phyloP scores from a whole-genome alignment of 495 filamentous ascomycete genomes.

The Penicillium tannophilum region DNA sequence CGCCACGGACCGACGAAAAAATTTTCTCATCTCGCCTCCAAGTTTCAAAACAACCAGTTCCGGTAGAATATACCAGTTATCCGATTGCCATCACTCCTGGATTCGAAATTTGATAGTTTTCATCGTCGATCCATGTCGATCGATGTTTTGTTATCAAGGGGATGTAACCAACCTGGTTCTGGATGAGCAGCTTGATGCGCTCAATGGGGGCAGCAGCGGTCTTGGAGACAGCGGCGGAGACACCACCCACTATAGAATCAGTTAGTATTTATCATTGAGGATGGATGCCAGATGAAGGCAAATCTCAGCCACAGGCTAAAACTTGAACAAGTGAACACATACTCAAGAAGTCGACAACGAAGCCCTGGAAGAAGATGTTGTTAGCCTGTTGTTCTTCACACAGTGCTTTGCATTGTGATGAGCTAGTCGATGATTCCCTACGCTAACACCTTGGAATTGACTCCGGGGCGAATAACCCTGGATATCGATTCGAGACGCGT shows the following conservation, averaged over 20 bases:
- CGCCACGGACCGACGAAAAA: slow-evolving; percentile 14
- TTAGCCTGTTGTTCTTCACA: slow-evolving; percentile 30
- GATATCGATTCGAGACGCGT: slow-evolving; percentile 2
- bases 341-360: slow-evolving; percentile 97
- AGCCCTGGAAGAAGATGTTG: slow-evolving; percentile 47
- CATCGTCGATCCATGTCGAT: background rate
- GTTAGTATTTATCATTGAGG: slow-evolving; percentile 32
- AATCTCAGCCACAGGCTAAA: background rate
- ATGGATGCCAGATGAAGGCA: background rate
- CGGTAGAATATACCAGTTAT: background rate
- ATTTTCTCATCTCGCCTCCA: slow-evolving; percentile 2
- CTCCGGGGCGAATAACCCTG: background rate
- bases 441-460: background rate
- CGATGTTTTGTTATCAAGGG: slow-evolving; percentile 6
- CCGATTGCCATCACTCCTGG: background rate
- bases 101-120: slow-evolving; percentile 1
- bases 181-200: slow-evolving; percentile 99
- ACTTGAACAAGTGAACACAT: slow-evolving; percentile 51
- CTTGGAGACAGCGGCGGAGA: slow-evolving; percentile 99
- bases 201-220: slow-evolving; percentile 99
- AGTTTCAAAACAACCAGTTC: background rate
- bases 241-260: slow-evolving; percentile 84
- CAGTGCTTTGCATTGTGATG: background rate
- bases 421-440: background rate
- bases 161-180: slow-evolving; percentile 82